Evolutionary conservation across 129 eudicot genomes (phyloP), one percentile per base, ranked within the genome.

Genomic region (Erigeron canadensis): DNA sequence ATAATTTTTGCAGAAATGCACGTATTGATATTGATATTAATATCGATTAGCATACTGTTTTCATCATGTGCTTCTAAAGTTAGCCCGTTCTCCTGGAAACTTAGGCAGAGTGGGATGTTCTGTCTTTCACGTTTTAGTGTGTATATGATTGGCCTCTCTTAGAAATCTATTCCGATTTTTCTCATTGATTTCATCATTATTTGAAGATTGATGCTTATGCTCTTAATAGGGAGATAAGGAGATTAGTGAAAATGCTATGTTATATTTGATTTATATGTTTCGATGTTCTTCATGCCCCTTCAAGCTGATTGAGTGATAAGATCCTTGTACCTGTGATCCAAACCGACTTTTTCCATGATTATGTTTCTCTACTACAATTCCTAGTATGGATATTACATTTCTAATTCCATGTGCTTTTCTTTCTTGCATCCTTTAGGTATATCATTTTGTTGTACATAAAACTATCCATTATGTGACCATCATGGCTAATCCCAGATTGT

Each of bases 251-350:
- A 21, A 7, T 59, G 60, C 9, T 46, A 37, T 59, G 58, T 2
- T 53, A 13, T 10, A n/a, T 50, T 50, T 50, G 58, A 71, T 13
- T 21, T 41, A 41, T 22, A 13, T 74, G 71, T 51, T 74, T 18
- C 70, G 47, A 48, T 46, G 50, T 44, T 73, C 48, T 46, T 62
- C 16, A 8, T 40, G 34, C 34, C 3, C 41, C 0, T 60, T 67
- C n/a, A 23, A 67, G 56, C 44, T 28, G 55, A 66, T 45, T 1
- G 8, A 43, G 70, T 5, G 11, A 63, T 51, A 10, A 59, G 3
- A 70, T 60, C 56, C 38, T 38, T 13, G 34, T 67, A 72, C 65
- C 22, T 23, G 22, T 10, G n/a, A 23, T 55, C 39, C 51, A 73
- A 43, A 61, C 13, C 15, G 62, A 47, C 38, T 69, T 53, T 54